A percentile compares a stretch with the other conserved stretches of the same genome.
phyloP scores from a whole-genome alignment of 208 protist genomes.

The Leishmania guyanensis region DNA sequence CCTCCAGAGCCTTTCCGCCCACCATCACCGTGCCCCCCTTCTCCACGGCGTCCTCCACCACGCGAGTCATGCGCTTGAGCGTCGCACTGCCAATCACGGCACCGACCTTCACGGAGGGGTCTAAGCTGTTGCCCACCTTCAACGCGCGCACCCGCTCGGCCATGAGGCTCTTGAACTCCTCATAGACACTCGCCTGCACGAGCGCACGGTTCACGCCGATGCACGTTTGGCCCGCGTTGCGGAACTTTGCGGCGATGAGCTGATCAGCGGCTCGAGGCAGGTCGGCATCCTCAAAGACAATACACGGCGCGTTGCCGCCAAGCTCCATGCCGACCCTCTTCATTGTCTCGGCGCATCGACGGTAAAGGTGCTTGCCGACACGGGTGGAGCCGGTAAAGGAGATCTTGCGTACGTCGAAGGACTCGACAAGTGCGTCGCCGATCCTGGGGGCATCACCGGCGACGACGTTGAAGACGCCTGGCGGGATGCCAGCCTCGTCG shows the following conservation, averaged over 20 bases:
- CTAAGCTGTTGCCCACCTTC: slow-evolving; percentile 79
- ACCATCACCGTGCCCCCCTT: slow-evolving; percentile 71
- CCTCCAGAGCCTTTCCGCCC: slow-evolving; percentile 52
- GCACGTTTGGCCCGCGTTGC: slow-evolving; percentile 91
- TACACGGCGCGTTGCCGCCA: slow-evolving; percentile 92
- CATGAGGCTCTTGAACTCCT: slow-evolving; percentile 58
- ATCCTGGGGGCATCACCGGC: slow-evolving; percentile 72
- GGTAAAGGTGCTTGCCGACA: slow-evolving; percentile 76
- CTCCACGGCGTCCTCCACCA: slow-evolving; percentile 65
- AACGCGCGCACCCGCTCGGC: slow-evolving; percentile 41
- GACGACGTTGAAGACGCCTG: slow-evolving; percentile 86
- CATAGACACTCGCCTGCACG: slow-evolving; percentile 70
- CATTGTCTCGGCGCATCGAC: slow-evolving; percentile 59
- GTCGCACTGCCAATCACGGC: slow-evolving; percentile 62
- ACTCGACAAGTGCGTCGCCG: slow-evolving; percentile 57
- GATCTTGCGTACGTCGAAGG: slow-evolving; percentile 78
- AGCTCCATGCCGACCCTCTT: slow-evolving; percentile 90
- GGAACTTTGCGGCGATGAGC: slow-evolving; percentile 75
- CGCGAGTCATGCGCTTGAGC: slow-evolving; percentile 41
- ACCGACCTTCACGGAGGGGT: slow-evolving; percentile 50
- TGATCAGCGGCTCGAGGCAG: slow-evolving; percentile 64
- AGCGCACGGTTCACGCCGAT: slow-evolving; percentile 84
- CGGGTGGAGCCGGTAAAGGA: slow-evolving; percentile 88
- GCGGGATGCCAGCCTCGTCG: slow-evolving; percentile 69
- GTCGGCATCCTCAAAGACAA: slow-evolving; percentile 92